A percentile compares a stretch with the other conserved stretches of the same genome.
phyloP scores from a whole-genome alignment of 164 flowering plant species.

The grape (Vitis vinifera) region ASM3070453v1 NC_081805.1:25545001-25545500 shows the following conservation, averaged over 20 bases:
- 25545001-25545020: too few species aligned
- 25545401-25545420: conserved; percentile 86
- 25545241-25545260: conserved; percentile 15
- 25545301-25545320: conserved; percentile 76
- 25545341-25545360: conserved; percentile 99
- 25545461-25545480: conserved; percentile 89
- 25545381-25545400: conserved; percentile 82
- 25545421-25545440: conserved; percentile 66
- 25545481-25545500: conserved; percentile 37
- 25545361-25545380: conserved; percentile 77
- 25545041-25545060: too few species aligned
- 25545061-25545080: too few species aligned
- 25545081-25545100: too few species aligned
- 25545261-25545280: conserved; percentile 30
- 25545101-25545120: too few species aligned
- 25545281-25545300: conserved; percentile 70
- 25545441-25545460: conserved; percentile 80
- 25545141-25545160: too few species aligned
- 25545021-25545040: too few species aligned
- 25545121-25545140: too few species aligned
- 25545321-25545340: conserved; percentile 93
- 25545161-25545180: too few species aligned
- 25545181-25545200: too few species aligned
- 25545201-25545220: too few species aligned
- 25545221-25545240: conserved; percentile 10